Evolutionary conservation across 2,329 filamentous ascomycete species (phyloP).

Genomic region (Sporothrix globosa): DNA sequence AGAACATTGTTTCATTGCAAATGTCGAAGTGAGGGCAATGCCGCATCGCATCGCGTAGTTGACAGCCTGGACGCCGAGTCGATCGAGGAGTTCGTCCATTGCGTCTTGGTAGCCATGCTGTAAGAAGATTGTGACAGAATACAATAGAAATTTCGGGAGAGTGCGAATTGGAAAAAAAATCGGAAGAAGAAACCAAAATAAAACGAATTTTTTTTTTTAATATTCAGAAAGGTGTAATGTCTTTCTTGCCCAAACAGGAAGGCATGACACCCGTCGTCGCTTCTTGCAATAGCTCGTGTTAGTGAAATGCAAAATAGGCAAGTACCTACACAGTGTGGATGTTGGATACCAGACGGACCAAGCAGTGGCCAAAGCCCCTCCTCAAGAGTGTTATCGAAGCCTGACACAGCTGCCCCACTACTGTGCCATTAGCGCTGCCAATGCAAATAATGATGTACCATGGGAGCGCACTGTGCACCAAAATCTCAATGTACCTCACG

Average conservation of each 20-base stretch:
- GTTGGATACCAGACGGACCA: background rate
- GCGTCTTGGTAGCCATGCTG: background rate
- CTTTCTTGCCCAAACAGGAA: conserved; percentile 21
- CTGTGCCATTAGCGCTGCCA: conserved; percentile 10
- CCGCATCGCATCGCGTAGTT: conserved; percentile 91
- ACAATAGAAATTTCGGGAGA: background rate
- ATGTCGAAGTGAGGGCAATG: conserved; percentile 80
- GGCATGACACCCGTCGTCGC: background rate
- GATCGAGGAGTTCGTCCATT: conserved; percentile 70
- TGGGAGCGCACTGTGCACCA: conserved; percentile 12
- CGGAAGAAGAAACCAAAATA: no score
- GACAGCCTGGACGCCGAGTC: conserved; percentile 70
- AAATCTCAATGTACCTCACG: background rate
- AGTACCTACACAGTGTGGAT: conserved; percentile 23
- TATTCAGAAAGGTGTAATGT: background rate
- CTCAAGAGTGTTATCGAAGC: background rate
- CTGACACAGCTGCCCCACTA: conserved; percentile 14
- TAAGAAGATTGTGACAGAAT: background rate
- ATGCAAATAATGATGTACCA: conserved; percentile 14
- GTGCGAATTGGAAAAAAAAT: no score
- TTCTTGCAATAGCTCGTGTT: background rate
- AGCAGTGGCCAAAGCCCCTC: background rate
- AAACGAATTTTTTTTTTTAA: no score
- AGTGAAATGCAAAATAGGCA: conserved; percentile 17
- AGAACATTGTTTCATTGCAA: conserved; percentile 81